These are phyloP conservation scores for Fusarium sp. DNA, from an alignment of 2,329 filamentous ascomycete genomes.

Conservation along the genomic window DNA sequence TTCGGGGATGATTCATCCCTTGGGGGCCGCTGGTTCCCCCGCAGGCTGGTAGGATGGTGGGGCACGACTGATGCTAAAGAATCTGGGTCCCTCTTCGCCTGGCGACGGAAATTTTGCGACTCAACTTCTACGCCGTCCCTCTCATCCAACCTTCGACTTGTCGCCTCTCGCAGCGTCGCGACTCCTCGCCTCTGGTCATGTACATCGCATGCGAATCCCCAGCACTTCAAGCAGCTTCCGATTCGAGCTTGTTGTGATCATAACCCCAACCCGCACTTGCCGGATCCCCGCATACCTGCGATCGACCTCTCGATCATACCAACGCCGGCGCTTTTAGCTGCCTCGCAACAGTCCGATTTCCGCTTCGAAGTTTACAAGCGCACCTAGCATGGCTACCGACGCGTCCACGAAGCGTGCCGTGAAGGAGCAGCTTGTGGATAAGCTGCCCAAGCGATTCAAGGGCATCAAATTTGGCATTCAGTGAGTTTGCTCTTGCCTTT, in stretches of 20 bases:
- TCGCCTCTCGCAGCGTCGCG: conserved; percentile 6
- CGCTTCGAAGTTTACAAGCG: background rate
- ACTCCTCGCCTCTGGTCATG: conserved; percentile 35
- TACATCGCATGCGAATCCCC: conserved; percentile 18
- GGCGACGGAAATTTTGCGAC: conserved; percentile 42
- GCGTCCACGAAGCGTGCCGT: conserved; percentile 53
- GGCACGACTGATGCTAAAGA: conserved; percentile 38
- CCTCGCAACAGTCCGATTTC: background rate
- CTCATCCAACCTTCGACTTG: conserved; percentile 7
- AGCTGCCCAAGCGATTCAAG: conserved; percentile 90
- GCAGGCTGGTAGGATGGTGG: conserved; percentile 43
- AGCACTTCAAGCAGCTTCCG: conserved; percentile 13
- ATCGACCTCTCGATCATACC: background rate
- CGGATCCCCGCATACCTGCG: conserved; percentile 1
- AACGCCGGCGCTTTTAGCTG: background rate
- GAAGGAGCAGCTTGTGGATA: conserved; percentile 92
- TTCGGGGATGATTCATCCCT: conserved; percentile 26
- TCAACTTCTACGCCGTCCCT: conserved; percentile 18
- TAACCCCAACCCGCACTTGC: conserved; percentile 2
- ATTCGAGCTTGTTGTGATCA: conserved; percentile 29
- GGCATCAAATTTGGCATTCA: conserved; percentile 95
- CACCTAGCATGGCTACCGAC: conserved; percentile 24
- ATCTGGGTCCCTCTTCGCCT: conserved; percentile 28
- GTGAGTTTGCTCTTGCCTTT: conserved; percentile 59
- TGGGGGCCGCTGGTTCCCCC: conserved; percentile 19